Evolutionary conservation across 345 rosid species (phyloP), one percentile per base, ranked within the genome.

Genomic region (Lepidium sativum): DNA sequence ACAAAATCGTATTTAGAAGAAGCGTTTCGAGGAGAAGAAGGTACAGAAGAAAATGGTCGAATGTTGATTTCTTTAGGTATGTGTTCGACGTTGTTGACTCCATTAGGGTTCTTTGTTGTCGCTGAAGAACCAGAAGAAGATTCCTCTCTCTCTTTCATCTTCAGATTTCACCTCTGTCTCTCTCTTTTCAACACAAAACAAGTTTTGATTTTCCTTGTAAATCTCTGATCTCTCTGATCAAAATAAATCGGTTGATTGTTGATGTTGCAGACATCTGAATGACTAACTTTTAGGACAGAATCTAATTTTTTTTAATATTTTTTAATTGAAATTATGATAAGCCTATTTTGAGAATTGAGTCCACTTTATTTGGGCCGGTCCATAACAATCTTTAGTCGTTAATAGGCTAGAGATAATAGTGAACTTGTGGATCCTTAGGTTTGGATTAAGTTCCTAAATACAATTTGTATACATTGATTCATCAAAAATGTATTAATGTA

Each of bases 1-100:
- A 87, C 95, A 58, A 83, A 87, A 79, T 87, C 91, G 78, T 87
- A 87, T 77, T 87, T 87, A 54, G 95, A 87, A 56, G 91, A 76
- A 64, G 86, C 79, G 66, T 87, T 87, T 5, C 95, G 91, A 45
- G 87, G 74, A 65, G 83, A 76, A 65, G 81, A 79, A 63, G 80
- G 82, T 31, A 62, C 74, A 27, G 78, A 29, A 29, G 89, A 65
- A 48, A 83, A 68, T 15, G 82, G 59, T 33, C 75, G 49, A 54
- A 45, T 60, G 20, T 67, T 57, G 70, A 59, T 63, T 23, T 72
- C 77, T 38, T 64, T 50, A 11, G 34, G 83, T 31, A 67, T 70
- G 21, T 74, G 76, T 15, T 74, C 79, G 20, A 25, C 82, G n/a
- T 75, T 63, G 44, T 12, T 60, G 18, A 27, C 18, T 33, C 57